Base-by-base conservation (phyloP, 2,329 filamentous ascomycete species). In the Epichloe aotearoae region DNA sequence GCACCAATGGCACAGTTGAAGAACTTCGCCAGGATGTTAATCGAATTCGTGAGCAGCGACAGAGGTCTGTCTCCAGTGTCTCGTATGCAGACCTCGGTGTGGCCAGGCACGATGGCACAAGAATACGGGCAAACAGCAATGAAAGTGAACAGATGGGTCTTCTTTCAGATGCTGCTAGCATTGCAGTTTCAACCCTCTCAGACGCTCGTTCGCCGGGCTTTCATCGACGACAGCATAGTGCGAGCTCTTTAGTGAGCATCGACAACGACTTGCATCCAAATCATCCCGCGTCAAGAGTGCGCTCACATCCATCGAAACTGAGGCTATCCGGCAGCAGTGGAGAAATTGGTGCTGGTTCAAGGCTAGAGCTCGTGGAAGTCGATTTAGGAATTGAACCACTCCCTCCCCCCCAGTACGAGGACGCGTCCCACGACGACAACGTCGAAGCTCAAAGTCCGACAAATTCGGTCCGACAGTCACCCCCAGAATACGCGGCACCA, bases 21-120 rank as follows among this genome's bases (percentile, higher is more conserved):
- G 79, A 80, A 12, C 67, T 81, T 37, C 74, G 80, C 17, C 65
- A 67, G n/a, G 69, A 75, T 36, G 76, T 81, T 54, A 73, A 75
- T 10, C 72, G 75, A 10, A 69, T 80, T 42, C 79, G 77, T 59
- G 73, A 76, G 14, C 73, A 73, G 54, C 75, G 86, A 17, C 78
- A 84, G 51, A 75, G 83, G 26, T 76, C 84, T 15, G 81, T 88
- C 3, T 86, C 84, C 43, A 83, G 81, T 51, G 87, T 93, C 17
- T 81, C 82, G 42, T 93, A 93, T 58, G 84, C 77, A 10, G 84
- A 87, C 41, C 66, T 93, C 4, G 87, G 87, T 36, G 77, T 90
- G 14, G 86, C 84, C 1, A 74, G 84, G 43, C 85, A 86, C 59
- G 87, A 93, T 58, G 87, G 87, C 47, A 87, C 84, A 1, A 73